Base-by-base conservation (phyloP, 306 rosid genomes). In the Bauhinia variegata region DNA sequence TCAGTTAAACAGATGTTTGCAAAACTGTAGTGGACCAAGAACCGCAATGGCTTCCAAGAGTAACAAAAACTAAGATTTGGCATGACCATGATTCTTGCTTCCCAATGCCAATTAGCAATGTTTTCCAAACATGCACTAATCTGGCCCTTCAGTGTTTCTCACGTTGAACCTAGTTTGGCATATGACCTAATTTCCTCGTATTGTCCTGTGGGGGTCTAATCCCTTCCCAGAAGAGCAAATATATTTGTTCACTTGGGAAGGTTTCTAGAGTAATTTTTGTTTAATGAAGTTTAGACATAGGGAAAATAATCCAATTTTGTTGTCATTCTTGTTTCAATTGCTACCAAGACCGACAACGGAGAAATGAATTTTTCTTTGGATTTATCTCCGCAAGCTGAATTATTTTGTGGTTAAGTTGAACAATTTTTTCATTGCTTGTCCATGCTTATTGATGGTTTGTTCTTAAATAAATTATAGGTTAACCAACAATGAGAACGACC, bases 401-500 rank as follows among this genome's bases (percentile, higher is more conserved):
- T 51, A n/a, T 63, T 63, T 18, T 47, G 42, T 42, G 48, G 48
- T 15, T 44, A 33, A 52, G 30, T 39, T 36, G 46, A 68, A 54
- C 38, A 43, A 63, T 11, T 51, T 46, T 8, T 68, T 18, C 39
- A 52, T 69, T 62, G 6, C 14, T 15, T 53, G 37, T 43, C 50
- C 59, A 18, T 38, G 60, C 65, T 57, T 37, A 15, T 69, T 73
- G 34, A 17, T 7, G 5, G 1, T 52, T 52, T 5, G 0, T 36
- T 52, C 57, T 70, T 67, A 7, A 33, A 54, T 73, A 41, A 54
- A 60, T 44, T 76, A 32, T 71, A 90, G 95, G 80, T 74, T 85
- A 78, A 13, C 72, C 52, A 74, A 65, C 61, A 92, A 82, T 3
- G 96, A 87, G 73, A 77, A 36, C 65, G 73, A 70, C 83, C 96